Percentiles rank a stretch among this genome's conserved stretches.
Conservation (phyloP, 2,329 filamentous ascomycete genomes). For the Leptographium flavum region DNA sequence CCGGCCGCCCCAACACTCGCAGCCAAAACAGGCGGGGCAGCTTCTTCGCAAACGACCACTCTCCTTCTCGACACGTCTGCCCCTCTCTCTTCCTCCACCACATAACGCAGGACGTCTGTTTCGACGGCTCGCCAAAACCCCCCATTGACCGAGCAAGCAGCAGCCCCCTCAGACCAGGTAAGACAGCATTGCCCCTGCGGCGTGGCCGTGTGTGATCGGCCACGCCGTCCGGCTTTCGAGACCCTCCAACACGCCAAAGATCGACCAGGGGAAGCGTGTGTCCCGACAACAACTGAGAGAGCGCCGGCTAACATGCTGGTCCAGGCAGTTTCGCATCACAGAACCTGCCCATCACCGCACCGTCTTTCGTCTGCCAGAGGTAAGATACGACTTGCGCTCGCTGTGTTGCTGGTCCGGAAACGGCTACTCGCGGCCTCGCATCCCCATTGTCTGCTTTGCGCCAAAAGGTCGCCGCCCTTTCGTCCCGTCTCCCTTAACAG, state of each 20-base stretch:
- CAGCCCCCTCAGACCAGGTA: no score
- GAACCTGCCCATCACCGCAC: no score
- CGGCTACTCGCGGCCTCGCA: neutral
- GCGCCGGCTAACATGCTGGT: constrained; percentile 8
- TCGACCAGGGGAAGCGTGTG: no score
- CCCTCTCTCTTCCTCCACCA: neutral
- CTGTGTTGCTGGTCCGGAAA: constrained; percentile 4
- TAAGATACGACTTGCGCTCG: neutral
- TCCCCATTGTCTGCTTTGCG: neutral
- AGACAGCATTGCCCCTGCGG: neutral
- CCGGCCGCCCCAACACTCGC: constrained; percentile 2
- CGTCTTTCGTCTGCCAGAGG: no score
- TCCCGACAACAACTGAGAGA: no score
- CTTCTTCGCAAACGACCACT: constrained; percentile 5
- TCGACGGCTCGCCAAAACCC: neutral
- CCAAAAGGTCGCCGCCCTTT: neutral
- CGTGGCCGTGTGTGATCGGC: no score
- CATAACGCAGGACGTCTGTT: neutral
- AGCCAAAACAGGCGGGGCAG: constrained; percentile 10
- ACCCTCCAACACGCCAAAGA: neutral
- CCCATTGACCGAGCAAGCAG: neutral
- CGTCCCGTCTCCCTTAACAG: constrained; percentile 1
- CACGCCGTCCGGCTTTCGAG: neutral
- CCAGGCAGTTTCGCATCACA: constrained; percentile 9
- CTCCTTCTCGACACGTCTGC: neutral